phyloP scores from a whole-genome alignment of 768 basidiomycete genomes.

The Phylloporus sp. region DNA sequence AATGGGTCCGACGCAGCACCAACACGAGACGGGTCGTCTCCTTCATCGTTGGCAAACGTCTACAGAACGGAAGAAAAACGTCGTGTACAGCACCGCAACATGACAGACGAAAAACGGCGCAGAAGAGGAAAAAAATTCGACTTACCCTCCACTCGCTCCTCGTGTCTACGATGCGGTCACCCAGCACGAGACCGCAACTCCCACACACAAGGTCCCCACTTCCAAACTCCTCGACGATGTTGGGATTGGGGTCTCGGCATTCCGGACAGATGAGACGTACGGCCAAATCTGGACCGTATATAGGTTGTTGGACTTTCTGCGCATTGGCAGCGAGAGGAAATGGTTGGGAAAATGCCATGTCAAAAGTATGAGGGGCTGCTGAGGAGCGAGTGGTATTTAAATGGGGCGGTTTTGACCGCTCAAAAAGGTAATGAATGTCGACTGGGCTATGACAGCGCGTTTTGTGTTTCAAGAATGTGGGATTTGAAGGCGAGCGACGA shows the following conservation, averaged over 20 bases:
- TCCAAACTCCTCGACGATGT: constrained; percentile 96
- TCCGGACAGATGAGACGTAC: constrained; percentile 93
- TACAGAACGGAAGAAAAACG: constrained; percentile 33
- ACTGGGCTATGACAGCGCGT: constrained; percentile 6
- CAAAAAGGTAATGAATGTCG: constrained; percentile 23
- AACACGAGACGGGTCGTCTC: constrained; percentile 99
- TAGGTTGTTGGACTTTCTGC: constrained; percentile 50
- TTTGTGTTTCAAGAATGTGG: constrained; percentile 7
- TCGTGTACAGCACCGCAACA: constrained; percentile 21
- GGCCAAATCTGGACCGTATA: constrained; percentile 76
- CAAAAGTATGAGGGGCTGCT: constrained; percentile 15
- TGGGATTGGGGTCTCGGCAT: constrained; percentile 87
- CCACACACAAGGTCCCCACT: constrained; percentile 97
- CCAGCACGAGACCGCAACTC: constrained; percentile 88
- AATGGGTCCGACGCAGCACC: constrained; percentile 92
- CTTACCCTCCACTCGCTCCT: constrained; percentile 96
- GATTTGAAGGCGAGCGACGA: constrained; percentile 10
- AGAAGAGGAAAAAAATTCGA: constrained; percentile 24
- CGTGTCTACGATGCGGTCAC: constrained; percentile 95
- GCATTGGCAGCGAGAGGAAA: constrained; percentile 64
- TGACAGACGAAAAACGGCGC: constrained; percentile 12
- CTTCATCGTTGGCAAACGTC: constrained; percentile 99
- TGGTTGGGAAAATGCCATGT: constrained; percentile 70
- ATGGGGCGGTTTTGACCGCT: constrained; percentile 12
- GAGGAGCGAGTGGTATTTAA: constrained; percentile 14